Conservation (phyloP, 140 eudicot species). For the Bidens hawaiensis region DNA sequence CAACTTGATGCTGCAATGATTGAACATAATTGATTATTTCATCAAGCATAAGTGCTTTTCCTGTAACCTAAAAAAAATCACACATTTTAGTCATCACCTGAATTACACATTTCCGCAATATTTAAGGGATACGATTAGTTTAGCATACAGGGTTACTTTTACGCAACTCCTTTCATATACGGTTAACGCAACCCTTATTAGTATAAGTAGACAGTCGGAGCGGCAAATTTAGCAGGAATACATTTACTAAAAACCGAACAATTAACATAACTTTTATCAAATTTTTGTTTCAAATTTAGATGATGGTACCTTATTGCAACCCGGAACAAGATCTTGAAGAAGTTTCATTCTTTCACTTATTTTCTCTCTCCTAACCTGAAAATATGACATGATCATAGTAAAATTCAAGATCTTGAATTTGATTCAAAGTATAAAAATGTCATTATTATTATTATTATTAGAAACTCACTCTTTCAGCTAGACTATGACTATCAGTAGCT, state of each 20-base stretch:
- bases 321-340: conserved; percentile 97
- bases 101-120: background rate
- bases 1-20: conserved; percentile 89
- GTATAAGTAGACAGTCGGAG: no score
- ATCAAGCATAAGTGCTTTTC: conserved; percentile 95
- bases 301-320: conserved; percentile 74
- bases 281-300: background rate
- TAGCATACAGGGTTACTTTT: no score
- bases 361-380: conserved; percentile 87
- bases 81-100: no score
- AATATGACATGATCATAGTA: conserved; percentile 21
- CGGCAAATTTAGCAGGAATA: no score
- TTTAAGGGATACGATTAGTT: no score
- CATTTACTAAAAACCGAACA: no score
- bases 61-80: conserved; percentile 61
- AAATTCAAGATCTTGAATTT: conserved; percentile 25
- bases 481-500: conserved; percentile 96
- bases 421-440: background rate
- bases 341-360: conserved; percentile 95
- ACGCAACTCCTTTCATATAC: background rate
- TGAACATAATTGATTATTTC: conserved; percentile 95
- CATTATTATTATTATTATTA: background rate
- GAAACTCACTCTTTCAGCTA: conserved; percentile 83
- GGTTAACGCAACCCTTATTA: no score
- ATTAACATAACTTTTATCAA: no score